Percentiles rank a stretch among this genome's conserved stretches.
Conservation (phyloP, 495 filamentous ascomycete genomes). For the Cenococcum geophilum region DNA sequence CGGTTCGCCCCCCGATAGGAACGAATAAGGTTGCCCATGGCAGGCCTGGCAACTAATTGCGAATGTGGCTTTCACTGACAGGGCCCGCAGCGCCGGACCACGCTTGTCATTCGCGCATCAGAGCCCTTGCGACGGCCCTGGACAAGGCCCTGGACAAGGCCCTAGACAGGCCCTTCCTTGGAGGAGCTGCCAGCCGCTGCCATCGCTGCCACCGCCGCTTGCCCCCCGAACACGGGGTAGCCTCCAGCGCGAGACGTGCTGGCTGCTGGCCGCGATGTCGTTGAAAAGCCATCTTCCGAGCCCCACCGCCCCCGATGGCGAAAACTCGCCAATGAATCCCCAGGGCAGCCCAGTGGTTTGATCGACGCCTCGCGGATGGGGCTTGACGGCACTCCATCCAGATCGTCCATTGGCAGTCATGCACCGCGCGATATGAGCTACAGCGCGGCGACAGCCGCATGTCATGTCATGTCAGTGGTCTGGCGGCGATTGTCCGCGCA, state of each 20-base stretch:
- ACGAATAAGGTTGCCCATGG: conserved; percentile 19
- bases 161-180: too few relatives aligned
- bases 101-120: conserved; percentile 22
- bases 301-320: neutral
- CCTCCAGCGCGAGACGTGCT: neutral
- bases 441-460: neutral
- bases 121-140: neutral
- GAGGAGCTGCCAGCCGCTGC: too few relatives aligned
- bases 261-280: neutral
- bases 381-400: conserved; percentile 10
- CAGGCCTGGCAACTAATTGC: conserved; percentile 12
- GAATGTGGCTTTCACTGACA: conserved; percentile 29
- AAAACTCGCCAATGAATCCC: neutral
- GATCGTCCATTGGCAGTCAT: neutral
- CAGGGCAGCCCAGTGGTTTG: conserved; percentile 18
- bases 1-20: conserved; percentile 10
- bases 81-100: conserved; percentile 21
- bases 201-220: neutral
- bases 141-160: too few relatives aligned
- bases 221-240: too few relatives aligned
- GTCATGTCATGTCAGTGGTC: neutral
- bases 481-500: neutral
- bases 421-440: neutral
- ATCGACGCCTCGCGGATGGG: conserved; percentile 26
- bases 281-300: neutral